Base-by-base conservation (phyloP, 179 eudicot species). In the Camellia oleifera region DNA sequence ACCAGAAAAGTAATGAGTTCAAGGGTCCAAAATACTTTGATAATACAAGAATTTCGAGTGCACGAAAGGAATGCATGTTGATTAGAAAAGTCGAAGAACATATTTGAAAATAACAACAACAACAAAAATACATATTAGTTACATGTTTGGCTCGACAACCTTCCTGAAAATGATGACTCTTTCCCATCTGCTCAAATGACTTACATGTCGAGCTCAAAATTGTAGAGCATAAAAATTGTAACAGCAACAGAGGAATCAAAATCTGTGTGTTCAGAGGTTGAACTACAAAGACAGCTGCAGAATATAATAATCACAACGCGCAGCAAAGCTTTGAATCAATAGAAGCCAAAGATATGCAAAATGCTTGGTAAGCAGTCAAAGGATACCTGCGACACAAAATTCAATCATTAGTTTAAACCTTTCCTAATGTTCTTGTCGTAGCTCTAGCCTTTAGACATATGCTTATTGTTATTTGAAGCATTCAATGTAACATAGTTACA, bases 281-380 rank as follows among this genome's bases (percentile, higher is more conserved):
- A 64, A 81, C 84, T 54, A 61, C 62, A 45, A 74, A 7, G 48
- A 79, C 20, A 57, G 3, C 9, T 44, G 75, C 76, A 44, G 72
- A 23, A 56, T 7, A n/a, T 69, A 32, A 1, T 23, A 11, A 12
- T 85, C 73, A 94, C 80, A 94, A 83, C 32, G 93, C 88, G 85
- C 98, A 94, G 76, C 98, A 94, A 56, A 92, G 93, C 82, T 94
- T 96, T 23, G 97, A 91, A 79, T 96, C 97, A 5, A 96, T 91
- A 42, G 99, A 89, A 80, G 98, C 97, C 90, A 96, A 85, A 81
- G 98, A 89, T 82, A 92, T 88, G 86, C 93, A 92, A 83, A 96
- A 96, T 52, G 98, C 99, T 87, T 94, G 98, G 77, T 87, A 96
- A 78, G 96, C 97, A 0, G 94, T 92, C 84, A 96, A 60, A 17